Conservation (phyloP, 805 yeast genomes). For the Metschnikowia aberdeeniae region DNA sequence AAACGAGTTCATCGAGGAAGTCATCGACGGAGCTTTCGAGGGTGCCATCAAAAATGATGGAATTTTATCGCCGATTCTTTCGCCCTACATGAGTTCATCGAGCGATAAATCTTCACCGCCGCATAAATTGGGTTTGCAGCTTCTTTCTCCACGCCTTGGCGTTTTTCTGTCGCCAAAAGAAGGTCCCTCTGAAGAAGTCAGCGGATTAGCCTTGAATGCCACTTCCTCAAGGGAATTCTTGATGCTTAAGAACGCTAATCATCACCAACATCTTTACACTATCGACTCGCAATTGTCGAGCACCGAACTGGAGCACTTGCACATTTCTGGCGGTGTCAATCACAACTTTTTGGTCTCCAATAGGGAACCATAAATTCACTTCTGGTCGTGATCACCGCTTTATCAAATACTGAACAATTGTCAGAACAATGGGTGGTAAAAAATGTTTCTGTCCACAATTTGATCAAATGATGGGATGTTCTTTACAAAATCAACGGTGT, state of each 20-base stretch:
- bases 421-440: no score
- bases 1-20: constrained; percentile 42
- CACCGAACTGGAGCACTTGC: constrained; percentile 3
- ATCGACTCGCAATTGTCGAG: constrained; percentile 5
- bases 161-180: constrained; percentile 16
- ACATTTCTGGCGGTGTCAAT: constrained; percentile 18
- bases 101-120: constrained; percentile 5
- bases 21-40: constrained; percentile 45
- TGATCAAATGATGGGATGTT: no score
- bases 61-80: constrained; percentile 41
- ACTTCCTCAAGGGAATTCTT: neutral
- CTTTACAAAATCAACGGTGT: no score
- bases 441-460: no score
- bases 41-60: constrained; percentile 47
- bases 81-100: constrained; percentile 36
- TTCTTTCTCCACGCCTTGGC: constrained; percentile 14
- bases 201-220: constrained; percentile 4
- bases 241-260: constrained; percentile 11
- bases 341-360: constrained; percentile 11
- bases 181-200: constrained; percentile 3
- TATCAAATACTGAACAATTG: no score
- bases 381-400: no score
- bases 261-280: constrained; percentile 12
- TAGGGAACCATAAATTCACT: neutral
- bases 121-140: constrained; percentile 14